Base-by-base conservation (phyloP, 768 basidiomycete genomes). In the Austroboletus eburneus region DNA sequence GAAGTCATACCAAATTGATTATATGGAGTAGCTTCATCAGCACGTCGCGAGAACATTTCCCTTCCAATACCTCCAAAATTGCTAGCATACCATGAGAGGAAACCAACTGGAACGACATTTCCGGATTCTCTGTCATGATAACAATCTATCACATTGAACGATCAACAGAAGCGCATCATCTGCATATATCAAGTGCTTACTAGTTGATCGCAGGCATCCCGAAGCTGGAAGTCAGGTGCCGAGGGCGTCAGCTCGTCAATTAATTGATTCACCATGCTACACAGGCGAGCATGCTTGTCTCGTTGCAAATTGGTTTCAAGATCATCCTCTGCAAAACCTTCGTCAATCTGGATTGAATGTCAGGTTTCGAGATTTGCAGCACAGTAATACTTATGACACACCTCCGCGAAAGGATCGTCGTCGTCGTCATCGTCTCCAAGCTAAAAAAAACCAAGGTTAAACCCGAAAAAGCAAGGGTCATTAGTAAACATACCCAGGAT, bases 341-440 rank as follows among this genome's bases (percentile, higher is more conserved):
- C 93, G 57, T 96, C 92, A 48, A 95, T 94, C 88, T 87, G 51
- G 27, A 44, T 9, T 7, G 33, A 23, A 1, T 32, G 42, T 37
- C 45, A 54, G 49, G 53, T 45, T 39, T 21, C 45, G 32, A 5
- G 27, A 22, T 30, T 37, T 41, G 13, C 39, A 39, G 23, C 23
- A 18, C 17, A 39, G 16, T 14, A 20, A 39, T 20, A 33, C 9
- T 10, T 39, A n/a, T n/a, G n/a, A n/a, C 57, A 46, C 55, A 90
- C 91, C 72, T 93, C 91, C 3, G 95, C 93, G 57, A 99, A 99
- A 1, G 96, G 95, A 72, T 99, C 93, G 44, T 92, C 90, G 43
- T 95, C 93, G 47, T 95, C 92, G 3, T 80, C 81, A 27, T 87
- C 89, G 36, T 91, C 91, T 9, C 85, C 85, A 44, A 87, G 68